phyloP scores from a whole-genome alignment of 768 basidiomycete species.

The Pulveroboletus sp. region DNA sequence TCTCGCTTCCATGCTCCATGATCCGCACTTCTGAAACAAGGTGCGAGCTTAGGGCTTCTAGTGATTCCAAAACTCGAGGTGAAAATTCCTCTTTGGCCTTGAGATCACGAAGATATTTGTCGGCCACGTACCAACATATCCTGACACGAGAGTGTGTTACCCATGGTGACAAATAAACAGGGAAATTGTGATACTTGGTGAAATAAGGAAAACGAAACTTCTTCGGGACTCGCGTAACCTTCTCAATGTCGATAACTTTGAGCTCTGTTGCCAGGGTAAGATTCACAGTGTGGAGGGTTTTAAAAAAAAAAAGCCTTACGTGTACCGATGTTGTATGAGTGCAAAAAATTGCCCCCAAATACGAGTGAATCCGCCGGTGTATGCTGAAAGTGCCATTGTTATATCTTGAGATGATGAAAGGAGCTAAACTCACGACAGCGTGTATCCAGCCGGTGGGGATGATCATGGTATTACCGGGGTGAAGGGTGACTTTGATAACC shows the following conservation, averaged over 20 bases:
- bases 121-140: constrained; percentile 87
- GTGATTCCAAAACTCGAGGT: constrained; percentile 62
- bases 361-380: constrained; percentile 92
- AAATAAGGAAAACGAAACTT: constrained; percentile 87
- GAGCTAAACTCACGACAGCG: constrained; percentile 66
- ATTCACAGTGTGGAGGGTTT: neutral
- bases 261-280: constrained; percentile 54
- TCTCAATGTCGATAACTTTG: constrained; percentile 86
- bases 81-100: constrained; percentile 50
- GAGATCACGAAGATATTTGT: constrained; percentile 72
- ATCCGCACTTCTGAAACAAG: constrained; percentile 71
- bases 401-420: neutral
- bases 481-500: constrained; percentile 78
- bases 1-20: constrained; percentile 67
- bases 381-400: constrained; percentile 45
- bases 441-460: constrained; percentile 98
- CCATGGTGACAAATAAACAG: constrained; percentile 8
- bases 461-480: constrained; percentile 82
- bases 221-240: constrained; percentile 86
- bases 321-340: constrained; percentile 83
- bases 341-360: constrained; percentile 96
- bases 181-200: constrained; percentile 47
- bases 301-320: constrained; percentile 48
- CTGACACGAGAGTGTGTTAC: constrained; percentile 34
- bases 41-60: constrained; percentile 69